Conservation (phyloP, 2,329 filamentous ascomycete genomes). For the Clarireedia paspali region DNA sequence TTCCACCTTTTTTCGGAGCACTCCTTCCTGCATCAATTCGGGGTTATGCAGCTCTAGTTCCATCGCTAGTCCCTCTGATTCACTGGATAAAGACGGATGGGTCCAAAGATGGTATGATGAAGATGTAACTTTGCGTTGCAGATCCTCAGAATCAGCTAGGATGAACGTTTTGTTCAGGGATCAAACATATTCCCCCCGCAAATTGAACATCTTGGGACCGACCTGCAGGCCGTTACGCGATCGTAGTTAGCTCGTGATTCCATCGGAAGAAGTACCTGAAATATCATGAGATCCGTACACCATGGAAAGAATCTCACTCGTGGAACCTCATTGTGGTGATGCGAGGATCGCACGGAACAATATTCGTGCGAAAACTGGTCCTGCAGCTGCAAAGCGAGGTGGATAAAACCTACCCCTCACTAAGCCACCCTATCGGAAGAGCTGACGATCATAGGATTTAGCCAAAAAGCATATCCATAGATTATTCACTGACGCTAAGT, state of each 20-base stretch:
- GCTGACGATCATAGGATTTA: slow-evolving; percentile 4
- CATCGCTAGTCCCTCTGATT: background rate
- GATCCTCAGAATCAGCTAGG: background rate
- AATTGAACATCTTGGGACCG: background rate
- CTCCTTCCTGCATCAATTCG: background rate
- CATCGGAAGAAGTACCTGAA: background rate
- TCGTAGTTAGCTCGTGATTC: background rate
- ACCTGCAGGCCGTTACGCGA: background rate
- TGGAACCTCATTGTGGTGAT: background rate
- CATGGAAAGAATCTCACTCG: background rate
- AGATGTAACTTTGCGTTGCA: background rate
- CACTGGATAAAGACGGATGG: background rate
- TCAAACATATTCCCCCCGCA: slow-evolving; percentile 3
- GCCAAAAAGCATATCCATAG: background rate
- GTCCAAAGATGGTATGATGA: background rate
- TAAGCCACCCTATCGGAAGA: slow-evolving; percentile 1
- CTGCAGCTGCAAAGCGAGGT: background rate
- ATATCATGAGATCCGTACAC: background rate
- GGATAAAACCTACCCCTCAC: slow-evolving; percentile 7
- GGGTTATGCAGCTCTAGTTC: background rate
- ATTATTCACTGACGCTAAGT: background rate
- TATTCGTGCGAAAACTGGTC: slow-evolving; percentile 1
- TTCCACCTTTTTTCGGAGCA: slow-evolving; percentile 2
- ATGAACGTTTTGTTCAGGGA: background rate
- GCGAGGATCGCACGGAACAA: slow-evolving; percentile 3